phyloP scores from a whole-genome alignment of 2,329 filamentous ascomycete species.

The Microsporum audouinii region DNA sequence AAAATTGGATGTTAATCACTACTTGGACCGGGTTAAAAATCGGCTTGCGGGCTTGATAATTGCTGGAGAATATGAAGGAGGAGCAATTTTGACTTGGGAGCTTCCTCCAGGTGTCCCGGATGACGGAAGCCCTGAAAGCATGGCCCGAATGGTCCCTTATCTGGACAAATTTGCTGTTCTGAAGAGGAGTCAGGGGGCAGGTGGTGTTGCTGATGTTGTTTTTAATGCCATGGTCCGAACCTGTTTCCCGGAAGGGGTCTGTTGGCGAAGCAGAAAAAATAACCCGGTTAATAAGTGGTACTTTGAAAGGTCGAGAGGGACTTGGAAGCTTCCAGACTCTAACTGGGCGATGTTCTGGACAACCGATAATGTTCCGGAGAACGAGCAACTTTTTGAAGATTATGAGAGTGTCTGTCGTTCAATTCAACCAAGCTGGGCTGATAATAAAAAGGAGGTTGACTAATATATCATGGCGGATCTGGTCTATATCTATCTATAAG shows the following conservation, averaged over 20 bases:
- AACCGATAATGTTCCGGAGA: constrained; percentile 50
- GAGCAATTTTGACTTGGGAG: constrained; percentile 92
- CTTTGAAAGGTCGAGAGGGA: constrained; percentile 78
- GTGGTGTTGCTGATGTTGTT: constrained; percentile 87
- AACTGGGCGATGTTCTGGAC: constrained; percentile 99
- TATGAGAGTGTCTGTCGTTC: constrained; percentile 65
- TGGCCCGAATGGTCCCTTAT: constrained; percentile 68
- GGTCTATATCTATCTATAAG: not conserved
- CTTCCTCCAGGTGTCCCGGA: constrained; percentile 50
- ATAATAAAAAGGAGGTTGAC: constrained; percentile 42
- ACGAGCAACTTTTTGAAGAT: constrained; percentile 48
- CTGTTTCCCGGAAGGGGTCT: constrained; percentile 79
- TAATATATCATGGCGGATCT: constrained; percentile 21
- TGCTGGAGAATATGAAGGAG: constrained; percentile 91
- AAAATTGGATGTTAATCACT: constrained; percentile 71
- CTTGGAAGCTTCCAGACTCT: constrained; percentile 65
- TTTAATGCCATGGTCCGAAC: constrained; percentile 90
- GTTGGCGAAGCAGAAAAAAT: constrained; percentile 78
- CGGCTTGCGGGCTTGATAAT: constrained; percentile 86
- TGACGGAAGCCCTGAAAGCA: constrained; percentile 41
- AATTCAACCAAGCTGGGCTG: constrained; percentile 41
- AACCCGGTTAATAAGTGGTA: constrained; percentile 99
- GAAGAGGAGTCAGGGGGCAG: constrained; percentile 74
- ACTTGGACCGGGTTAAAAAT: constrained; percentile 66
- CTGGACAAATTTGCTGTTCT: constrained; percentile 95